Evolutionary conservation across 1,284 basidiomycete species (phyloP), one percentile per base, ranked within the genome.

Genomic region (Spongispora temasekensis): DNA sequence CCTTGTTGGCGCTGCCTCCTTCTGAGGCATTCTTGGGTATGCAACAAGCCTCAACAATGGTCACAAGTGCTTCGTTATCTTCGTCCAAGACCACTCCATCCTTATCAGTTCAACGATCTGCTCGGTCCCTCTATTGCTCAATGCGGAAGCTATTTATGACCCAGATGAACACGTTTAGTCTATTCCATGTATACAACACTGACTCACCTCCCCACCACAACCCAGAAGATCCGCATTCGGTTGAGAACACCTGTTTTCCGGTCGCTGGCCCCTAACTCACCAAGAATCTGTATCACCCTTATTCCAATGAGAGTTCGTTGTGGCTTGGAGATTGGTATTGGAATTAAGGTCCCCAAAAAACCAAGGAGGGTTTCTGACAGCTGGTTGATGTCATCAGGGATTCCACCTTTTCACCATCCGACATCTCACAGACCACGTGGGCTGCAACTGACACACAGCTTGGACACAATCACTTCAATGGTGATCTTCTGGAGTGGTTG

Each of bases 291-390:
- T 62, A 32, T 28, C 7, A 57, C 28, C 54, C 55, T 8, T 60
- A 62, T 37, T 58, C 58, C 4, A 62, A 62, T 13, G 35, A 60
- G 25, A 57, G 9, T 37, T 37, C 35, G 35, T 15, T 37, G 35
- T 17, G 35, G 35, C 35, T 37, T 37, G 35, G 35, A 37, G 35
- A 37, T 37, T 37, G 35, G 35, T 37, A 37, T 37, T 37, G 35
- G 35, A 37, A 37, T 37, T 6, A 37, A 37, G 35, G 35, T 15
- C 12, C 35, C 13, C 35, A 37, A 37, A 37, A 37, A 37, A 17
- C 35, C 35, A 37, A 37, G 35, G 35, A 37, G 35, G 35, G 15
- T 37, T 37, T 37, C 15, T 17, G 35, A 37, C 35, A 37, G 15
- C 35, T 37, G 19, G 12, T 37, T 17, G 15, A 37, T 17, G 19